Evolutionary conservation across 306 rosid genomes (phyloP).

Genomic region (Herpetospermum pedunculosum): DNA sequence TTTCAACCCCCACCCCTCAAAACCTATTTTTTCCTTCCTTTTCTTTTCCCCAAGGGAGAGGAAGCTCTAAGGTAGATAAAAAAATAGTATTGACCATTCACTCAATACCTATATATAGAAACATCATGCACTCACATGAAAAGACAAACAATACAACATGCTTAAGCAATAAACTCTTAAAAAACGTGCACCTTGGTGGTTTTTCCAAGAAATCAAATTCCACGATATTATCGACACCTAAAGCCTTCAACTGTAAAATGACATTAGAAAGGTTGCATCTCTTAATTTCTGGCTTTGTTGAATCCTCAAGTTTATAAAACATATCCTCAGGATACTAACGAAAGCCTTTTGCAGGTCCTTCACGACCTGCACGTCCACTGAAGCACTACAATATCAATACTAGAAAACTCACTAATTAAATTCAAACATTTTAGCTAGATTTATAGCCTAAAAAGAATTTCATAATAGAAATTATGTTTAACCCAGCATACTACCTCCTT

Average conservation of each 20-base stretch:
- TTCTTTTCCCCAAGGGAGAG: background rate
- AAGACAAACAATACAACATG: background rate
- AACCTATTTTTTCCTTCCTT: background rate
- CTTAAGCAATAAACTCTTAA: background rate
- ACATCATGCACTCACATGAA: background rate
- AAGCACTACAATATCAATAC: constrained; percentile 11
- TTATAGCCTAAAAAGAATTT: background rate
- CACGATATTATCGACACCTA: constrained; percentile 74
- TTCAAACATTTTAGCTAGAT: background rate
- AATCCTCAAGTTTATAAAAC: constrained; percentile 77
- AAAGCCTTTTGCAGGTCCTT: constrained; percentile 85
- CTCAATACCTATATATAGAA: background rate
- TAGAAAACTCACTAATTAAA: background rate
- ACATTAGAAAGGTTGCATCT: constrained; percentile 83
- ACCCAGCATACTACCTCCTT: constrained; percentile 49
- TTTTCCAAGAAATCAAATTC: constrained; percentile 91
- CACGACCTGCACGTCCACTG: constrained; percentile 98
- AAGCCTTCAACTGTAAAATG: constrained; percentile 86
- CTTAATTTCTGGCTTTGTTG: constrained; percentile 89
- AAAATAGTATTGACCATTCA: background rate
- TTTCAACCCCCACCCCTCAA: background rate
- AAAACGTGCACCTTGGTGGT: constrained; percentile 55
- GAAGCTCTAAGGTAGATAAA: background rate
- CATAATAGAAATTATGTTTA: background rate
- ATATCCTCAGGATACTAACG: constrained; percentile 69